phyloP scores from a whole-genome alignment of 495 filamentous ascomycete genomes.

The Lophiostoma macrostomum region DNA sequence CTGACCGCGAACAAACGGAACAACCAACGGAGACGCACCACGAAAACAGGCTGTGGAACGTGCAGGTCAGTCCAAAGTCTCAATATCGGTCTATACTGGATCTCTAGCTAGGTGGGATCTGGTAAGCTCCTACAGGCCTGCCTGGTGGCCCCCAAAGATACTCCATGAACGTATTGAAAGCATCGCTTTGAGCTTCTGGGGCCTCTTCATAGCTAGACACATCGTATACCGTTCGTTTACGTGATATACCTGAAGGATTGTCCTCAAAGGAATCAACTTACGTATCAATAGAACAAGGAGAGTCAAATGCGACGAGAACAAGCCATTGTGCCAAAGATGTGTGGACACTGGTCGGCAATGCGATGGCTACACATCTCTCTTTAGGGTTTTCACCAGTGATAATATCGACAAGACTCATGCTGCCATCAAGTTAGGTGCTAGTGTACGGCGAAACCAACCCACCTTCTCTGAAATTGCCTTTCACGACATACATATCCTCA shows the following conservation, averaged over 20 bases:
- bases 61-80: conserved; percentile 18
- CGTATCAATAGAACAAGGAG: conserved; percentile 17
- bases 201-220: too few species aligned
- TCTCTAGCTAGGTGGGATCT: too few species aligned
- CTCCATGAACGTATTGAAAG: too few species aligned
- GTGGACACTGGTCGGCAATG: conserved; percentile 26
- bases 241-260: too few species aligned
- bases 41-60: conserved; percentile 17
- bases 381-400: conserved; percentile 28
- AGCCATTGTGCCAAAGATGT: conserved; percentile 40
- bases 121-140: too few species aligned
- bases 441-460: conserved; percentile 6
- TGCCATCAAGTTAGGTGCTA: conserved; percentile 28
- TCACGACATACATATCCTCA: conserved; percentile 32
- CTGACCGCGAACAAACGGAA: conserved; percentile 13
- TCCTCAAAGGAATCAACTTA: conserved; percentile 9
- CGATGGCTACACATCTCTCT: conserved; percentile 39
- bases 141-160: too few species aligned
- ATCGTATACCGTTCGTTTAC: too few species aligned
- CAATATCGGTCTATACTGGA: neutral
- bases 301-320: conserved; percentile 35
- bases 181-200: too few species aligned
- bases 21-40: conserved; percentile 6
- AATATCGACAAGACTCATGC: conserved; percentile 28
- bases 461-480: conserved; percentile 19